Conservation (phyloP, 148 eudicot species). For the Nepenthes mirabilis region DNA sequence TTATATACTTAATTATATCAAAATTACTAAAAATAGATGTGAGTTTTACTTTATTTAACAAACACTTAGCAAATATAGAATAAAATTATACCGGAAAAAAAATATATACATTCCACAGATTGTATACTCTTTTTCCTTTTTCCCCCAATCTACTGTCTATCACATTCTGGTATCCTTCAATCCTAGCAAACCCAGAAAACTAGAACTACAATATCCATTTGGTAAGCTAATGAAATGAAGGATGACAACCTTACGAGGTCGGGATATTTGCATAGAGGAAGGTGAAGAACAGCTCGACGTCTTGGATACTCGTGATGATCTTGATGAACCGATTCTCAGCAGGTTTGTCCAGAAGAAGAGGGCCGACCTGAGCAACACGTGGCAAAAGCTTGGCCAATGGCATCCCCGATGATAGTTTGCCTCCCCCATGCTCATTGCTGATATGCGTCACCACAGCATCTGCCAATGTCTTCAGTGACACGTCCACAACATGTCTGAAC, state of each 20-base stretch:
- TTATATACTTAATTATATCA: too few species aligned
- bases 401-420: constrained; percentile 30
- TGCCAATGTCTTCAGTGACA: constrained; percentile 51
- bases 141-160: too few species aligned
- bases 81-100: too few species aligned
- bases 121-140: too few species aligned
- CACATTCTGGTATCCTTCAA: too few species aligned
- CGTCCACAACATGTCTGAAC: constrained; percentile 54
- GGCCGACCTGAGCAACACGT: constrained; percentile 41
- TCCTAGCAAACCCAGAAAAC: too few species aligned
- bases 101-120: too few species aligned
- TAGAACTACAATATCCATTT: too few species aligned
- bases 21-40: too few species aligned
- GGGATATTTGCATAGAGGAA: constrained; percentile 60
- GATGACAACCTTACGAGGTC: not conserved
- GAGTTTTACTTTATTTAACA: too few species aligned
- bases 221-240: too few species aligned
- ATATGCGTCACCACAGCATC: constrained; percentile 44
- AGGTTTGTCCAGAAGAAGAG: constrained; percentile 54
- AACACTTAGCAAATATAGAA: too few species aligned
- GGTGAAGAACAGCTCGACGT: constrained; percentile 81
- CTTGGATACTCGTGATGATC: constrained; percentile 45
- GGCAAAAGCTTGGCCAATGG: constrained; percentile 81
- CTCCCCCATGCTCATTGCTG: constrained; percentile 34
- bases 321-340: constrained; percentile 45